Conservation (phyloP, 805 yeast genomes). For the Saturnispora zaruensis region DNA sequence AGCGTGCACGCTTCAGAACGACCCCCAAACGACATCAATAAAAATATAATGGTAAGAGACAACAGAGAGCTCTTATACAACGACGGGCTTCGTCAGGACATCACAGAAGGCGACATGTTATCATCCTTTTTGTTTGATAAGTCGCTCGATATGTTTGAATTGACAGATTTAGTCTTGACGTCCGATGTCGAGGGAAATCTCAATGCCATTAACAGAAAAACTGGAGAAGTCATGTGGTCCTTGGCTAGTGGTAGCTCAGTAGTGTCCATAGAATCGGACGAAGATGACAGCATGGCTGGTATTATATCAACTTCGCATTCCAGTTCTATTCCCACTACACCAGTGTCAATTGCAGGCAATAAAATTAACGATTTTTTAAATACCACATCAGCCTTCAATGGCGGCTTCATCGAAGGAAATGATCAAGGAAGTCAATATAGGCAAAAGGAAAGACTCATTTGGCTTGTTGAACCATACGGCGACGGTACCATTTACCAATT, state of each 20-base stretch:
- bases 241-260: conserved; percentile 57
- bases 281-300: not conserved
- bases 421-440: not conserved
- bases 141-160: conserved; percentile 23
- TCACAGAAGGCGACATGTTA: not conserved
- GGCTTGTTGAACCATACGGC: conserved; percentile 87
- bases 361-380: not conserved
- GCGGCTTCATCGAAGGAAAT: not conserved
- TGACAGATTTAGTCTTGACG: conserved; percentile 51
- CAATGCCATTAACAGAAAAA: conserved; percentile 67
- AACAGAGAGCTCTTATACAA: not conserved
- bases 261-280: conserved; percentile 31
- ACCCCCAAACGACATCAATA: not conserved
- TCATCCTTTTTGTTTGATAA: conserved; percentile 1
- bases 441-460: conserved; percentile 33
- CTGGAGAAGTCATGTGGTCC: conserved; percentile 75
- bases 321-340: not conserved
- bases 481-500: conserved; percentile 82
- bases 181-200: conserved; percentile 83
- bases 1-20: not conserved
- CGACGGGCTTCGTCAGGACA: conserved; percentile 2
- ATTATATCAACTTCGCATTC: conserved; percentile 6
- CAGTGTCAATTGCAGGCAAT: not conserved
- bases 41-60: not conserved
- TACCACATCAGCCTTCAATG: not conserved